Evolutionary conservation across 2,329 filamentous ascomycete species (phyloP).

Genomic region (Cordyceps farinosa): DNA sequence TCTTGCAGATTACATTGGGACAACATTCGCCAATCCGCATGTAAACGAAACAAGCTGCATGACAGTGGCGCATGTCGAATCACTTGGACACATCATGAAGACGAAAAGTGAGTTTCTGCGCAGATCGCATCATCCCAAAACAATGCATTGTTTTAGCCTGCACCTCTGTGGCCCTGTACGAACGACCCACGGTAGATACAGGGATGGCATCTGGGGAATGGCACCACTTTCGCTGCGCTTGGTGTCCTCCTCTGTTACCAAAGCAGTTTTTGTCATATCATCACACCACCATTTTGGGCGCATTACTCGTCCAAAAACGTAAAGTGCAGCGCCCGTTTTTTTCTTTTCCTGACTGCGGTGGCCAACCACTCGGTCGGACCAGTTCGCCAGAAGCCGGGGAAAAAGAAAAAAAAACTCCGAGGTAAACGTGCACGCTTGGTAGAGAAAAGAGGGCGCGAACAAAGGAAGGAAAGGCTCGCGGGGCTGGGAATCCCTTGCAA

Average conservation of each 20-base stretch:
- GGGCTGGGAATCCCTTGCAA: too few relatives aligned
- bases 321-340: not conserved
- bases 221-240: not conserved
- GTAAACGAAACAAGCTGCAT: constrained; percentile 6
- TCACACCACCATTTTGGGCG: not conserved
- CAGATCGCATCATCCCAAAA: constrained; percentile 1
- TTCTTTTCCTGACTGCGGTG: not conserved
- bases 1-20: not conserved
- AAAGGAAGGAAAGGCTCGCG: too few relatives aligned
- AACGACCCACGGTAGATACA: not conserved
- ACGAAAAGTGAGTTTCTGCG: not conserved
- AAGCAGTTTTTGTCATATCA: not conserved
- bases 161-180: not conserved
- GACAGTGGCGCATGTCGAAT: not conserved
- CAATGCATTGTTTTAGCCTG: constrained; percentile 2
- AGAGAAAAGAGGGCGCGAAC: not conserved
- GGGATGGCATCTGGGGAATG: not conserved
- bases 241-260: not conserved
- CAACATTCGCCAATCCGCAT: not conserved
- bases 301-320: not conserved
- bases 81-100: not conserved
- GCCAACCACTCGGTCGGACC: not conserved
- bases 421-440: not conserved
- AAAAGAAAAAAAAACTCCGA: not conserved
- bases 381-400: not conserved